Percentiles rank a stretch among this genome's conserved stretches.
These are phyloP conservation scores for Sungouiella thailandica DNA, from an alignment of 805 yeast species.

Conservation along the genomic window DNA sequence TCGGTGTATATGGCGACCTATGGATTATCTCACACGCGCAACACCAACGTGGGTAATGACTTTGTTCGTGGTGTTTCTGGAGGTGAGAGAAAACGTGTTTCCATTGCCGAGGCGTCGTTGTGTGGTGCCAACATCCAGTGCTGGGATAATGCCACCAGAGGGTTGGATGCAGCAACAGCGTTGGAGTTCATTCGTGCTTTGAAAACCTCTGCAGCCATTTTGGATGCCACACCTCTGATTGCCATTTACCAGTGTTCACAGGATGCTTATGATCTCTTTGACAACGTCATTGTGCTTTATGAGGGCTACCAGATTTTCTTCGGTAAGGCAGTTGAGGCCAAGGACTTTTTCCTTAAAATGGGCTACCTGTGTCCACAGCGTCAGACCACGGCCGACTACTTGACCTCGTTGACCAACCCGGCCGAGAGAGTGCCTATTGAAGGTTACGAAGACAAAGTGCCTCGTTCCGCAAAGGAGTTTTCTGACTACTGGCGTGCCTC, in stretches of 20 bases:
- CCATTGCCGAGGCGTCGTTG: conserved; percentile 60
- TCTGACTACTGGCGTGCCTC: conserved; percentile 58
- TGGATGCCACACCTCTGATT: conserved; percentile 54
- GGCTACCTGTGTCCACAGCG: conserved; percentile 59
- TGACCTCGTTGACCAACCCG: conserved; percentile 65
- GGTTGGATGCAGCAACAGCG: conserved; percentile 68
- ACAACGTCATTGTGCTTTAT: conserved; percentile 56
- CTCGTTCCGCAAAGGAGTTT: conserved; percentile 53
- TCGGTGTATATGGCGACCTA: conserved; percentile 41
- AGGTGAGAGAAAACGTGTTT: conserved; percentile 69
- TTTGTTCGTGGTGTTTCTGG: conserved; percentile 67
- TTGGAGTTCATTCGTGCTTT: conserved; percentile 58
- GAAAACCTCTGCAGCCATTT: conserved; percentile 50
- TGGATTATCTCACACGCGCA: conserved; percentile 51
- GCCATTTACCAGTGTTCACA: conserved; percentile 69
- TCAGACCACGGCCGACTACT: conserved; percentile 64
- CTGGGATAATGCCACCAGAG: conserved; percentile 70
- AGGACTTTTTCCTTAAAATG: conserved; percentile 51
- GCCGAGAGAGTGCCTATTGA: conserved; percentile 47
- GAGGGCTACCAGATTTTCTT: conserved; percentile 58
- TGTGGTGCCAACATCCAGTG: conserved; percentile 46
- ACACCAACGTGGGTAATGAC: conserved; percentile 61
- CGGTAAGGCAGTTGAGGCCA: conserved; percentile 52
- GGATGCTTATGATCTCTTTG: conserved; percentile 56
- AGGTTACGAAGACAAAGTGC: conserved; percentile 50